A percentile compares a stretch with the other conserved stretches of the same genome.
These are phyloP conservation scores for Aspergillus bertholletiae DNA, from an alignment of 495 filamentous ascomycete species.

Conservation along the genomic window DNA sequence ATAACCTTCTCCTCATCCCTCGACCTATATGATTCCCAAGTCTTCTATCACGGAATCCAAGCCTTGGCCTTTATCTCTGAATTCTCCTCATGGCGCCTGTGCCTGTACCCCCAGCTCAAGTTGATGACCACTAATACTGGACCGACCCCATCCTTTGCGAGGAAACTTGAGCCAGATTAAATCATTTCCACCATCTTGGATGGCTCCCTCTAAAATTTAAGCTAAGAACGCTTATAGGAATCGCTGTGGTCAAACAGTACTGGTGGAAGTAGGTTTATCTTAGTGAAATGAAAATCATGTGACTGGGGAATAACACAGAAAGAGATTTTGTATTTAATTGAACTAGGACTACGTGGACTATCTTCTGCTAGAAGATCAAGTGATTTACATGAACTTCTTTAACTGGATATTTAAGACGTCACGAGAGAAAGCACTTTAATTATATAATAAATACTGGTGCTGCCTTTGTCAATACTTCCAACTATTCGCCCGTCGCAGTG, in stretches of 20 bases:
- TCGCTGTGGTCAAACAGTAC: slow-evolving; percentile 24
- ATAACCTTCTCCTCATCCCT: not conserved
- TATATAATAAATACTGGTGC: slow-evolving; percentile 29
- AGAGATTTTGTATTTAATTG: slow-evolving; percentile 30
- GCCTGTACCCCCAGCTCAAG: slow-evolving; percentile 15
- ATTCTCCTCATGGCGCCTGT: slow-evolving; percentile 11
- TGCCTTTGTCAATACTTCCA: slow-evolving; percentile 24
- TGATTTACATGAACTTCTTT: slow-evolving; percentile 31
- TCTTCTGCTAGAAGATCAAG: slow-evolving; percentile 22
- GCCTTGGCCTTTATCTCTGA: slow-evolving; percentile 3
- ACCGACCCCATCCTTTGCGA: slow-evolving; percentile 30
- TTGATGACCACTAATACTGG: slow-evolving; percentile 26
- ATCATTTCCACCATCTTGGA: slow-evolving; percentile 25
- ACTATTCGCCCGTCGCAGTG: slow-evolving; percentile 17
- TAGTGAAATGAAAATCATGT: not conserved
- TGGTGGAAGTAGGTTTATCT: slow-evolving; percentile 23
- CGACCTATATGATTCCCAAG: not conserved
- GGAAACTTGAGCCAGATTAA: slow-evolving; percentile 27
- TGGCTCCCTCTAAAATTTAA: slow-evolving; percentile 31
- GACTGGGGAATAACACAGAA: slow-evolving; percentile 7
- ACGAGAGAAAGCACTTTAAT: slow-evolving; percentile 23
- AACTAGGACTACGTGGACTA: slow-evolving; percentile 24
- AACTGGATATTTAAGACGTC: slow-evolving; percentile 28
- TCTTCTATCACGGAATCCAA: not conserved
- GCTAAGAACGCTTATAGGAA: slow-evolving; percentile 21